Conservation (phyloP, 257 asterid species). For the Capsicum rhomboideum region DNA sequence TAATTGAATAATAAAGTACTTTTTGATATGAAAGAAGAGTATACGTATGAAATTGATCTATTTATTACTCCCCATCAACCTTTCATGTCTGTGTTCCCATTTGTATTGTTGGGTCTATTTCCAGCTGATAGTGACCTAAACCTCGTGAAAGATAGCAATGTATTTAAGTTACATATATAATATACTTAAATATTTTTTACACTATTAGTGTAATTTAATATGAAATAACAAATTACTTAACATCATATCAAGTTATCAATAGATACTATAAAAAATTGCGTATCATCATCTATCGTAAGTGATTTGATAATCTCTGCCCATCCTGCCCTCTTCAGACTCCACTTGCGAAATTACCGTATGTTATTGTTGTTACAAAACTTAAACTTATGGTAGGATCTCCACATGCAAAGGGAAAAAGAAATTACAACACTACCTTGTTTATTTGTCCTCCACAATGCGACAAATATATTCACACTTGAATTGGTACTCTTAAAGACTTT, state of each 20-base stretch:
- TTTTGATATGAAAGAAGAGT: too few relatives aligned
- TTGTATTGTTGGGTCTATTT: constrained; percentile 15
- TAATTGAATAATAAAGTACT: too few relatives aligned
- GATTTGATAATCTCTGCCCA: not conserved
- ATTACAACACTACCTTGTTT: not conserved
- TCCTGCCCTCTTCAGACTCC: too few relatives aligned
- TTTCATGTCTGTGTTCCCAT: constrained; percentile 8
- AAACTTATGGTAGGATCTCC: not conserved
- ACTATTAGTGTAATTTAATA: not conserved
- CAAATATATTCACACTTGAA: not conserved
- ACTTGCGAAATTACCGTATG: too few relatives aligned
- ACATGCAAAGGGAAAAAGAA: not conserved
- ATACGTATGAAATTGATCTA: not conserved
- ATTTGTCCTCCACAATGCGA: not conserved
- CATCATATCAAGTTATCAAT: not conserved
- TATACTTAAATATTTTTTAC: too few relatives aligned
- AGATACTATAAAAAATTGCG: not conserved
- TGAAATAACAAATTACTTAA: not conserved
- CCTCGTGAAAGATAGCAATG: not conserved
- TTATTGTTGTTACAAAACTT: too few relatives aligned
- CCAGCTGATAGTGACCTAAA: constrained; percentile 11
- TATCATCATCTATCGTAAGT: not conserved
- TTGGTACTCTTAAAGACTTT: not conserved
- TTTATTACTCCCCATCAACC: constrained; percentile 22
- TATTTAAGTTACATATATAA: too few relatives aligned